Percentiles rank a stretch among this genome's conserved stretches.
Conservation (phyloP, 2,329 filamentous ascomycete genomes). For the Cytospora mali region DNA sequence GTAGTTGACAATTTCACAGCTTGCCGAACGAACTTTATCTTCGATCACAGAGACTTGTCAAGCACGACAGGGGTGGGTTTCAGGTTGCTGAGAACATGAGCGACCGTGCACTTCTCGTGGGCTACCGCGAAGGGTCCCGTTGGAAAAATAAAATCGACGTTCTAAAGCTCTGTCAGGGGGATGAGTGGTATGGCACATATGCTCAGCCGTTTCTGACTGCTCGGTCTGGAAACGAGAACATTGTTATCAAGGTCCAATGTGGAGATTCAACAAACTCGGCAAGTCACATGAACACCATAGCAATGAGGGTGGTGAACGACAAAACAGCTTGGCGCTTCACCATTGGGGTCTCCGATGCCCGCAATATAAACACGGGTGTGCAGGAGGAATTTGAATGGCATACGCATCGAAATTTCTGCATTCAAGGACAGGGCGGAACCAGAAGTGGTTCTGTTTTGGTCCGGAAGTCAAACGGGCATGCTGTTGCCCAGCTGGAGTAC, state of each 20-base stretch:
- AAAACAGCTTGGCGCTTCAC: slow-evolving; percentile 1
- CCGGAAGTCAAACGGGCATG: slow-evolving; percentile 1
- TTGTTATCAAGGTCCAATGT: not conserved
- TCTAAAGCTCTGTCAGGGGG: slow-evolving; percentile 11
- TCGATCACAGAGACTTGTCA: not conserved
- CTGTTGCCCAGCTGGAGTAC: slow-evolving; percentile 11
- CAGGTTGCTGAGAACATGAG: not conserved
- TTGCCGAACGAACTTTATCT: slow-evolving; percentile 8
- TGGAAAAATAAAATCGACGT: not conserved
- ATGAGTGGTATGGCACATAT: slow-evolving; percentile 13
- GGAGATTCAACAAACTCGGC: not conserved
- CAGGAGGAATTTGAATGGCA: slow-evolving; percentile 18
- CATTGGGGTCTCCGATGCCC: not conserved
- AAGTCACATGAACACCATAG: not conserved
- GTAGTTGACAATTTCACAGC: slow-evolving; percentile 1
- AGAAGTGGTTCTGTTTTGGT: slow-evolving; percentile 1
- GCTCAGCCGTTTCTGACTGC: slow-evolving; percentile 14
- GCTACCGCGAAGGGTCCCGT: not conserved
- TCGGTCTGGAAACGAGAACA: not conserved
- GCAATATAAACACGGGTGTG: not conserved
- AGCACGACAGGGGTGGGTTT: not conserved
- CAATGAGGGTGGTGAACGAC: not conserved
- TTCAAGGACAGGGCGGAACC: not conserved
- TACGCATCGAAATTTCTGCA: not conserved
- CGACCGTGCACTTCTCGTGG: slow-evolving; percentile 7